Conservation (phyloP, 192 early-diverging fungal genomes). For the Linnemannia exigua region DNA sequence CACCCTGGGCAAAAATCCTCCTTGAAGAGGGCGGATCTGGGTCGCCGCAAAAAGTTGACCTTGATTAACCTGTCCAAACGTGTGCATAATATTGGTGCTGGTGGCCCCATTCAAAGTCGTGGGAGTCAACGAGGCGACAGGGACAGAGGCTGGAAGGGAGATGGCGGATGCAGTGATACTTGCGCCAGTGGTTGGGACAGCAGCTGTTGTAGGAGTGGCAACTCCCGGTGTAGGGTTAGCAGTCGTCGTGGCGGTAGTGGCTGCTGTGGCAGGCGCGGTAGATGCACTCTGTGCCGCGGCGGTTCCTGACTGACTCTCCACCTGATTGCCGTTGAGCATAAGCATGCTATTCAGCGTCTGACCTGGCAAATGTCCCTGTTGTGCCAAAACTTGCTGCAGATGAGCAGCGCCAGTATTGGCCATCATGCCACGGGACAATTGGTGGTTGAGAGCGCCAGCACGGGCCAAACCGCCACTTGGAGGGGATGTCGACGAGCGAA, state of each 20-base stretch:
- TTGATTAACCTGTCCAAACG: conserved; percentile 43
- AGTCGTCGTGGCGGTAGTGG: neutral
- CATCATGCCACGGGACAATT: conserved; percentile 46
- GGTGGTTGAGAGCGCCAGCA: conserved; percentile 33
- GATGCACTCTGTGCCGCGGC: neutral
- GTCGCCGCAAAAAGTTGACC: conserved; percentile 20
- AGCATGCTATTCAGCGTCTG: conserved; percentile 33
- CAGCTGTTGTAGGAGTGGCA: neutral
- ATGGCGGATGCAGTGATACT: neutral
- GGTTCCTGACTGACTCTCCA: conserved; percentile 25
- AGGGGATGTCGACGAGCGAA: conserved; percentile 49
- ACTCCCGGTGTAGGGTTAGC: neutral
- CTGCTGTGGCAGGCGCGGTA: neutral
- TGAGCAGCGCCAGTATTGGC: conserved; percentile 23
- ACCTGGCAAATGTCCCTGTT: conserved; percentile 29
- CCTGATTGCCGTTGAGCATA: conserved; percentile 54
- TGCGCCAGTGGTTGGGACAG: neutral
- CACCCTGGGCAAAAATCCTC: conserved; percentile 49
- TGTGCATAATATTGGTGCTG: conserved; percentile 23
- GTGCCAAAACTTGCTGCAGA: conserved; percentile 30
- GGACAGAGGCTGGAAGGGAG: conserved; percentile 16
- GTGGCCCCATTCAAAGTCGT: conserved; percentile 15
- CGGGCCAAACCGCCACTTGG: conserved; percentile 35
- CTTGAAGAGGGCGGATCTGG: conserved; percentile 52
- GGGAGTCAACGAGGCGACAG: conserved; percentile 22